Base-by-base conservation (phyloP, 306 rosid species). In the Alnus glutinosa region DNA sequence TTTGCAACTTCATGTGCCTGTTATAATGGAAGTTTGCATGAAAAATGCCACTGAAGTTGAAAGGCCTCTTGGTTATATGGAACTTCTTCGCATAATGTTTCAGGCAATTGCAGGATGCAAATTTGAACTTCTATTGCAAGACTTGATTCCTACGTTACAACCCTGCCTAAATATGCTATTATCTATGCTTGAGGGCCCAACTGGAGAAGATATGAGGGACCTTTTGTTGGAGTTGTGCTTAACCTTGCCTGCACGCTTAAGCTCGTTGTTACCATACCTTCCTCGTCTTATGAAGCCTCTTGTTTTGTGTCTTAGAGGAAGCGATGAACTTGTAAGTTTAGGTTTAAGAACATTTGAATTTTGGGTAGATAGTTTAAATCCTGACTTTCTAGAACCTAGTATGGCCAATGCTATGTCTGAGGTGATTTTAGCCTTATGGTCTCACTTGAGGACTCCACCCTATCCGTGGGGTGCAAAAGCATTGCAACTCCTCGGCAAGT, bases 341-440 rank as follows among this genome's bases (percentile, higher is more conserved):
- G 99, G 99, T 75, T 82, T 96, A 81, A 86, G 98, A 80, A 96
- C 99, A 55, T 97, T 96, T 55, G 99, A 96, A 83, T 93, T 91
- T 79, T 96, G 99, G 99, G 96, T 96, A 12, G 99, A 96, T 87
- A 96, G 98, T 87, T 86, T 96, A 82, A 96, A 96, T 86, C 99
- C 99, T 69, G 99, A 96, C 84, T 96, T 96, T 83, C 90, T 96
- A 74, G 99, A 96, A 85, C 99, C 98, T 8, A 93, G 97, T 80
- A 96, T 96, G 99, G 99, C 99, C 19, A 93, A 68, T 87, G 96
- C 93, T 69, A 91, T 90, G 92, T 91, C 98, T 46, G 97, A 91
- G 73, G 97, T 96, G 80, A 93, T 91, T 85, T 89, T 96, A 75
- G 97, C 92, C 83, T 83, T 96, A 77, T 96, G 99, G 98, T 96